Conservation (phyloP, 805 yeast genomes). For the Lachancea thermotolerans region DNA sequence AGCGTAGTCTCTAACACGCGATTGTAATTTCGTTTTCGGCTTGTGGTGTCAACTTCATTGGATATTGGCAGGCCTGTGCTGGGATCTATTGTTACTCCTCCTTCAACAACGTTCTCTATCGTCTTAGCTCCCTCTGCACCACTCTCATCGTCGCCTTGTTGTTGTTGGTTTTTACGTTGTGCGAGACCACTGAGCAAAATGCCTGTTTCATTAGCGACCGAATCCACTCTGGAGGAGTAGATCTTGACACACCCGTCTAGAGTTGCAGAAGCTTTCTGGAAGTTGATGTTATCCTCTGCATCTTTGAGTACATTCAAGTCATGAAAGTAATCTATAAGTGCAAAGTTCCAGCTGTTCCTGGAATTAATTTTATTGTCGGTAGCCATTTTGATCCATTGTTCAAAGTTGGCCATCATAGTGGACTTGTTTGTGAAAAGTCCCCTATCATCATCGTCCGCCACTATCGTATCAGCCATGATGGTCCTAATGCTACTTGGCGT, state of each 20-base stretch:
- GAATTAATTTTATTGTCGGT: constrained; percentile 80
- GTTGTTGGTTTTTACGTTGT: constrained; percentile 29
- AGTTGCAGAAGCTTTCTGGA: constrained; percentile 86
- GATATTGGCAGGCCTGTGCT: constrained; percentile 30
- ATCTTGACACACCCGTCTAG: constrained; percentile 93
- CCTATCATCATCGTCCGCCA: constrained; percentile 20
- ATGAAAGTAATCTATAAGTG: constrained; percentile 84
- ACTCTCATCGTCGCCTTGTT: constrained; percentile 22
- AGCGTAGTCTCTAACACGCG: constrained; percentile 38
- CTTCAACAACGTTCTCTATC: constrained; percentile 9
- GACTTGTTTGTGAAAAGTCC: constrained; percentile 32
- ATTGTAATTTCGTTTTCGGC: constrained; percentile 25
- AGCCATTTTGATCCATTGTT: constrained; percentile 76
- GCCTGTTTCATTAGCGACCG: constrained; percentile 88
- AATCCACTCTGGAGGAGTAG: constrained; percentile 84
- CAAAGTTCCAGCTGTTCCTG: constrained; percentile 84
- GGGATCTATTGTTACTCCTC: constrained; percentile 28
- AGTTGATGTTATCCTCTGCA: constrained; percentile 70
- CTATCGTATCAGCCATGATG: constrained; percentile 15
- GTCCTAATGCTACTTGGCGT: neutral
- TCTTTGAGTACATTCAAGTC: constrained; percentile 70
- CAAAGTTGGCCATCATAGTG: constrained; percentile 50
- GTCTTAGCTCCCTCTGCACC: constrained; percentile 12
- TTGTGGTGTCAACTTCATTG: constrained; percentile 20
- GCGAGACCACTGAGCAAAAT: constrained; percentile 72